Evolutionary conservation across 305 asterid genomes (phyloP).

Genomic region (Rubia balearica): DNA sequence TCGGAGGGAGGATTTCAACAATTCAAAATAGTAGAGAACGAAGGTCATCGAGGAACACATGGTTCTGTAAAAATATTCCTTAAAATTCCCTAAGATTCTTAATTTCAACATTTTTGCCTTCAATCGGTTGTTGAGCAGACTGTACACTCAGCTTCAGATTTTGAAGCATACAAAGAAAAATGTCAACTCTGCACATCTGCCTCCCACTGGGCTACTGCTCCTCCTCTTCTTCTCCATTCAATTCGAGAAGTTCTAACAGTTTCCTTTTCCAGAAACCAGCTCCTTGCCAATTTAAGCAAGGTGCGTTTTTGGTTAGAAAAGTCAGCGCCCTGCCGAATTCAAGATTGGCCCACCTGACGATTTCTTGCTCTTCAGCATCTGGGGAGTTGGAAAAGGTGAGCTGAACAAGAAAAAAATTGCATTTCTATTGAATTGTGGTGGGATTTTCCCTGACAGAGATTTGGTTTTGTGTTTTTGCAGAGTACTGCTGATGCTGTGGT

Average conservation of each 20-base stretch:
- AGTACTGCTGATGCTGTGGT: conserved; percentile 17
- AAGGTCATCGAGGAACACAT: conserved; percentile 16
- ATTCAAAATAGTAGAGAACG: not conserved
- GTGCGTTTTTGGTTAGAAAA: not conserved
- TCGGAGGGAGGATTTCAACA: not conserved
- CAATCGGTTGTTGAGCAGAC: conserved; percentile 3
- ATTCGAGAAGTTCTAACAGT: conserved; percentile 2
- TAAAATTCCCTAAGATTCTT: not conserved
- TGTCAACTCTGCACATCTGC: conserved; percentile 16
- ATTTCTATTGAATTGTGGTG: not conserved
- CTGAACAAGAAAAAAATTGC: not conserved
- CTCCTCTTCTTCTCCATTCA: not conserved
- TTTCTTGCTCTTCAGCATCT: conserved; percentile 11
- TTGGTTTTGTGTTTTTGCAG: conserved; percentile 3
- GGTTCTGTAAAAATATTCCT: conserved; percentile 11
- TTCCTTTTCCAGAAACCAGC: conserved; percentile 2
- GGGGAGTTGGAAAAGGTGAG: conserved; percentile 14
- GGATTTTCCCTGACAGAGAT: not conserved
- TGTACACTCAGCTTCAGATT: conserved; percentile 1
- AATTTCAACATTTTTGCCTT: not conserved
- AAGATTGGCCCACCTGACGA: conserved; percentile 14
- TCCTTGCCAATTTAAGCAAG: conserved; percentile 6
- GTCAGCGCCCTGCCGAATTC: conserved; percentile 9
- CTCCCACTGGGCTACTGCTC: conserved; percentile 8
- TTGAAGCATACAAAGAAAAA: not conserved